Base-by-base conservation (phyloP, 1,284 basidiomycete genomes). In the Trichosporon sp. region DNA sequence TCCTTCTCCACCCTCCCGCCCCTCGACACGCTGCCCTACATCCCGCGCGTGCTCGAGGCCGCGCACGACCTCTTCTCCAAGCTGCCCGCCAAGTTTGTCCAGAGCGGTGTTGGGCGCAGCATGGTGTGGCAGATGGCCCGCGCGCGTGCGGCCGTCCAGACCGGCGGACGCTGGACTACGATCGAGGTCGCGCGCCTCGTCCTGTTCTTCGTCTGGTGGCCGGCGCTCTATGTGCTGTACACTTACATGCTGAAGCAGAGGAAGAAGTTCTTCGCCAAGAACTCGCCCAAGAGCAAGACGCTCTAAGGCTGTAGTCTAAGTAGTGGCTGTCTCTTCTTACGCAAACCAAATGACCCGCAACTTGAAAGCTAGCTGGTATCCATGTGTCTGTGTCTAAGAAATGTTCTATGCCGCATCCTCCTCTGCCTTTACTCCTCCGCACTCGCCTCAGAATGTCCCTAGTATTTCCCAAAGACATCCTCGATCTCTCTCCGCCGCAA, bases 161-260 rank as follows among this genome's bases (percentile, higher is more conserved):
- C 56, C 21, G 51, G 54, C n/a, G 69, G 31, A 0, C 37, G 48
- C 4, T 83, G 82, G 82, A 76, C 74, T 6, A 77, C 76, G 72
- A 37, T 37, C 35, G 79, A 87, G 31, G 84, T 87, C 5, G 89
- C 90, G 66, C 88, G 90, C 31, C 88, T 87, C 0, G 80, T 83
- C 3, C 84, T 96, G 74, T 94, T 96, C 83, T 74, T 88, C n/a
- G 86, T 91, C 66, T 98, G 95, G 94, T 94, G 93, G 90, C 94
- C 94, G 69, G 92, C 89, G 4, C 86, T 97, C 68, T 96, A 94
- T 81, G 86, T 92, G 72, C 88, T 97, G 87, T 95, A 93, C 85
- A 91, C 90, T 11, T 89, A 97, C 84, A 97, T 97, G 94, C 90
- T 94, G 68, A 87, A 85, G 72, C 93, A 94, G 82, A 87, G 94